Conservation (phyloP, 2,329 filamentous ascomycete genomes). For the Fusarium agapanthi region DNA sequence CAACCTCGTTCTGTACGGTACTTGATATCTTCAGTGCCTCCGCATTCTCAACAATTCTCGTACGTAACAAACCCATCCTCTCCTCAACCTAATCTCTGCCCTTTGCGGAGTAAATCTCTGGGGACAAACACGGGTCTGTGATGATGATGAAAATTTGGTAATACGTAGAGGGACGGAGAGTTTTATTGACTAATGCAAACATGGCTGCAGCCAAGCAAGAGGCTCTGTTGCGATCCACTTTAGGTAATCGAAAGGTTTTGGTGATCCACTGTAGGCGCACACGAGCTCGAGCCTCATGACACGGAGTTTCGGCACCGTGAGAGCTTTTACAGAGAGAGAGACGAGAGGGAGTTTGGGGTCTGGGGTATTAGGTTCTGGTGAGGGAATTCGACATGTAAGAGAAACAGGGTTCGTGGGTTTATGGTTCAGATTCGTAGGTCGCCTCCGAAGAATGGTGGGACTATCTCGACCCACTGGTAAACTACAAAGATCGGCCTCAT, state of each 20-base stretch:
- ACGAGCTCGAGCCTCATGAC: conserved; percentile 26
- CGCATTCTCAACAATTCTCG: conserved; percentile 22
- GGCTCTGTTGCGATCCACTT: conserved; percentile 29
- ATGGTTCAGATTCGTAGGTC: not conserved
- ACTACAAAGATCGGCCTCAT: conserved; percentile 32
- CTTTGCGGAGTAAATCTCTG: conserved; percentile 35
- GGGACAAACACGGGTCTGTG: not conserved
- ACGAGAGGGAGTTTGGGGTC: conserved; percentile 8
- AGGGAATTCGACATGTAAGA: conserved; percentile 26
- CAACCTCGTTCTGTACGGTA: too few species aligned
- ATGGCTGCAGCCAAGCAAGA: conserved; percentile 32
- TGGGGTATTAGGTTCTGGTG: conserved; percentile 25
- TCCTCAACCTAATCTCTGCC: conserved; percentile 36
- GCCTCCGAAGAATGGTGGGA: conserved; percentile 10
- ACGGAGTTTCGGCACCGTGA: conserved; percentile 30
- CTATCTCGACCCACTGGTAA: conserved; percentile 12
- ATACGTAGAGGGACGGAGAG: conserved; percentile 1
- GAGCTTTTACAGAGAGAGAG: not conserved
- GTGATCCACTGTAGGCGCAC: conserved; percentile 9
- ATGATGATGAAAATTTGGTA: not conserved
- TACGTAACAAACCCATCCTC: conserved; percentile 27
- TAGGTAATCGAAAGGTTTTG: conserved; percentile 29
- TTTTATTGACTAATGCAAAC: conserved; percentile 36
- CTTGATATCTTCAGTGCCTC: not conserved
- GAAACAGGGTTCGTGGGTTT: conserved; percentile 14